phyloP scores from a whole-genome alignment of 441 rosid genomes.

The Populus hybrid region DNA sequence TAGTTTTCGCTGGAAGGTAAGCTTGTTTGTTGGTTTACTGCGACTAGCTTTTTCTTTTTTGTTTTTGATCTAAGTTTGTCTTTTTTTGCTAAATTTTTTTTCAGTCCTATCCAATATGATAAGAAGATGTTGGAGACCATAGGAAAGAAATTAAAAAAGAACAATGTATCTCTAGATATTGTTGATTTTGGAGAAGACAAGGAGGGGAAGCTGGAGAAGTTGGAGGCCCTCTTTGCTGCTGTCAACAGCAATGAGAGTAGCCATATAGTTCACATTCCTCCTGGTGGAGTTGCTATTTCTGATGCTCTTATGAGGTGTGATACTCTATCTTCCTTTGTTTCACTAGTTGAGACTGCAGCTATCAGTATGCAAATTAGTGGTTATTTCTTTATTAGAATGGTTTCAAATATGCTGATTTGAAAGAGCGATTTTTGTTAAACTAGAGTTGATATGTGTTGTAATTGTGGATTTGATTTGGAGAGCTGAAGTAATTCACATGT shows the following conservation, averaged over 20 bases:
- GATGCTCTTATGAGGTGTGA: slow-evolving; percentile 78
- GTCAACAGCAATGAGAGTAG: slow-evolving; percentile 83
- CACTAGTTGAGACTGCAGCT: not conserved
- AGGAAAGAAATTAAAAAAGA: slow-evolving; percentile 89
- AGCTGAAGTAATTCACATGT: not conserved
- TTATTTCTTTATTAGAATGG: not conserved
- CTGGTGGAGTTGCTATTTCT: slow-evolving; percentile 83
- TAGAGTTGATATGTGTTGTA: not conserved
- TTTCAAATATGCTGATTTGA: not conserved
- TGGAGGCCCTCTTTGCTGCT: slow-evolving; percentile 80
- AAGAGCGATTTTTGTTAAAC: not conserved
- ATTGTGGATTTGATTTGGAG: not conserved
- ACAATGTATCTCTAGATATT: slow-evolving; percentile 87
- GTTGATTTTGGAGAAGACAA: slow-evolving; percentile 89
- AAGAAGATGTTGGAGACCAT: slow-evolving; percentile 75
- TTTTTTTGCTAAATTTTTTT: slow-evolving; percentile 12
- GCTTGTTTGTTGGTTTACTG: slow-evolving; percentile 6
- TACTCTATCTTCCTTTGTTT: not conserved
- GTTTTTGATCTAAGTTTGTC: slow-evolving; percentile 9
- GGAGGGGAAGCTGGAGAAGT: slow-evolving; percentile 73
- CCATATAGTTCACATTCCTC: slow-evolving; percentile 84
- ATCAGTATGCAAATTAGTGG: not conserved
- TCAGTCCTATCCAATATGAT: slow-evolving; percentile 78
- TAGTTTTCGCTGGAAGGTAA: slow-evolving; percentile 95
- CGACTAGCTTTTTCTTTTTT: slow-evolving; percentile 1